Evolutionary conservation across 2,329 filamentous ascomycete species (phyloP).

Genomic region (Stagonosporopsis chrysanthemi): DNA sequence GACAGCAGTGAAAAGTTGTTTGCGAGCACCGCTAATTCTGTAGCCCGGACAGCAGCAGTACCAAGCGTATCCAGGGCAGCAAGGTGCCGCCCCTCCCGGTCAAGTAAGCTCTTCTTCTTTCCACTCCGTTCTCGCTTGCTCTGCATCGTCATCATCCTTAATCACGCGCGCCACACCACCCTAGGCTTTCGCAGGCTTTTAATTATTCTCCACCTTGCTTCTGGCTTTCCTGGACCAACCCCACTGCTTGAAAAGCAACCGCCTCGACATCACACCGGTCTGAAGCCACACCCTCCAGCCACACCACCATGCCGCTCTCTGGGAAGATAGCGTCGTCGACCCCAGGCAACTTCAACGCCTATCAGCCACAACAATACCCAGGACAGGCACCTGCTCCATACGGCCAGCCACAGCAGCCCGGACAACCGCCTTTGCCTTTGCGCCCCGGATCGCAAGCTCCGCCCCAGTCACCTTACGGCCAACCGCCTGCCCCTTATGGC

Average conservation of each 20-base stretch:
- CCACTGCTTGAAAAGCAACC: slow-evolving; percentile 22
- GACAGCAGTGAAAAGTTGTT: slow-evolving; percentile 13
- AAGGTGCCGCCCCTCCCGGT: slow-evolving; percentile 51
- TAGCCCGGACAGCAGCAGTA: slow-evolving; percentile 60
- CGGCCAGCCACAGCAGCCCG: slow-evolving; percentile 32
- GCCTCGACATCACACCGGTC: slow-evolving; percentile 17
- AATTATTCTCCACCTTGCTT: slow-evolving; percentile 31
- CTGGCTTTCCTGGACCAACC: slow-evolving; percentile 38
- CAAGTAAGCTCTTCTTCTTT: slow-evolving; percentile 42
- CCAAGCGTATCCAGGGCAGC: slow-evolving; percentile 64
- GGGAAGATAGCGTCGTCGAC: slow-evolving; percentile 36
- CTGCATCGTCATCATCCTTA: slow-evolving; percentile 44
- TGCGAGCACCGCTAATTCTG: slow-evolving; percentile 33
- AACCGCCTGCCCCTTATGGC: slow-evolving; percentile 48
- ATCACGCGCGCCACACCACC: slow-evolving; percentile 30
- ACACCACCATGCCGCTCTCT: slow-evolving; percentile 35
- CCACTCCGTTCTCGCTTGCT: slow-evolving; percentile 33
- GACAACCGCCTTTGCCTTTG: slow-evolving; percentile 40
- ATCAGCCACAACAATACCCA: slow-evolving; percentile 34
- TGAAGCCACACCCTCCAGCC: slow-evolving; percentile 28
- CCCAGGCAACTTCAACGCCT: slow-evolving; percentile 36
- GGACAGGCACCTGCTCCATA: slow-evolving; percentile 40
- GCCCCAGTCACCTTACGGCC: slow-evolving; percentile 54
- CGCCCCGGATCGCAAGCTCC: slow-evolving; percentile 48
- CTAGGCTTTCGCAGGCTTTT: slow-evolving; percentile 28